phyloP scores from a whole-genome alignment of 352 stramenopile species.

The Plasmopara muralis region DNA sequence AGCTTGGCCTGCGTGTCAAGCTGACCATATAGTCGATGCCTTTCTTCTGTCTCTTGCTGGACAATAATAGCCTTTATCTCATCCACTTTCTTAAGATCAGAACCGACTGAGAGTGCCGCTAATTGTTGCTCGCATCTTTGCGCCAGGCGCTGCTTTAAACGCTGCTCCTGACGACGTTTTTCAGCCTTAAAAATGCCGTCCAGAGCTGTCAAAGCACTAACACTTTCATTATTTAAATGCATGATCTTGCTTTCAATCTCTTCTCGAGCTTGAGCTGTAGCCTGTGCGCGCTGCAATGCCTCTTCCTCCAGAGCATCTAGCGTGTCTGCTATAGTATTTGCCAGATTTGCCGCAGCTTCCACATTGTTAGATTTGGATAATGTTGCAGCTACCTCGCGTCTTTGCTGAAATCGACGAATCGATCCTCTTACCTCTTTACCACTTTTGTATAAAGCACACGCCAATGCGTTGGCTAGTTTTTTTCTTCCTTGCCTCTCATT shows the following conservation, averaged over 20 bases:
- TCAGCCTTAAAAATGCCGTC: conserved; percentile 14
- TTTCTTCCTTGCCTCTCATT: conserved; percentile 6
- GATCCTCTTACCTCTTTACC: conserved; percentile 16
- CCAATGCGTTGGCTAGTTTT: conserved; percentile 10
- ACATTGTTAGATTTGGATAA: conserved; percentile 14
- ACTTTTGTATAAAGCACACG: conserved; percentile 10
- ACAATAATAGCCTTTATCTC: conserved; percentile 18
- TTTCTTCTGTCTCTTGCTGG: conserved; percentile 19
- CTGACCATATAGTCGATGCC: conserved; percentile 21
- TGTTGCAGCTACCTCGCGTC: conserved; percentile 14
- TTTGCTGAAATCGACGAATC: conserved; percentile 15
- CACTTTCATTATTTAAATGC: conserved; percentile 18
- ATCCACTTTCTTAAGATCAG: conserved; percentile 9
- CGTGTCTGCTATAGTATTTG: conserved; percentile 4
- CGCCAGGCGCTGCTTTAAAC: conserved; percentile 21
- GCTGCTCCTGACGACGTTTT: conserved; percentile 23
- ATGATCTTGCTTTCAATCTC: conserved; percentile 16
- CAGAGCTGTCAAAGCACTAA: conserved; percentile 9
- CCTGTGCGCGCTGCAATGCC: conserved; percentile 4
- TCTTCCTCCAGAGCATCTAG: conserved; percentile 13
- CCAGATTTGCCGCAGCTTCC: neutral
- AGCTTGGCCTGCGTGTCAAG: conserved; percentile 18
- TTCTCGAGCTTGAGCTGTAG: conserved; percentile 2
- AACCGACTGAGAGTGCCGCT: conserved; percentile 9
- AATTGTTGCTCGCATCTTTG: conserved; percentile 20